phyloP scores from a whole-genome alignment of 805 yeast genomes.

The Starmerella bombicola region DNA sequence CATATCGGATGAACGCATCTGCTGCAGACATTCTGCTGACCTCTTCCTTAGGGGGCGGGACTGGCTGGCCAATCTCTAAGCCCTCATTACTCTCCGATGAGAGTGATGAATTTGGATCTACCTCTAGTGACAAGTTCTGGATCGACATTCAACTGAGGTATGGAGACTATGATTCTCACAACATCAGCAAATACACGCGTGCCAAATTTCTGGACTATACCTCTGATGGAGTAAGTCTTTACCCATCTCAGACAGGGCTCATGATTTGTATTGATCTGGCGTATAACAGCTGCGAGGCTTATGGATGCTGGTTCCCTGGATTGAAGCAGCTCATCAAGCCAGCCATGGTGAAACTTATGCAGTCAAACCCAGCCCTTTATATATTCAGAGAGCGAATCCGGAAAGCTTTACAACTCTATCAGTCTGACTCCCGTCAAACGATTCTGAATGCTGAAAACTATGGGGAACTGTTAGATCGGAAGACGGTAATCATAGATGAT shows the following conservation, averaged over 20 bases:
- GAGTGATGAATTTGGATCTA: constrained; percentile 54
- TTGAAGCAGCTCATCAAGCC: constrained; percentile 77
- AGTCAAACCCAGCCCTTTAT: constrained; percentile 82
- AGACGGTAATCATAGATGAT: constrained; percentile 83
- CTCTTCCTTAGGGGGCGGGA: constrained; percentile 30
- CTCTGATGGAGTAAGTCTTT: constrained; percentile 66
- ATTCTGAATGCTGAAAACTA: constrained; percentile 79
- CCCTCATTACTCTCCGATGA: constrained; percentile 72
- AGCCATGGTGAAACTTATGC: constrained; percentile 89
- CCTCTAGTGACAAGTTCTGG: constrained; percentile 64
- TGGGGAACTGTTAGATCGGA: constrained; percentile 66
- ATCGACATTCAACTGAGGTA: constrained; percentile 87
- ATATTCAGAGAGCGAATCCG: constrained; percentile 88
- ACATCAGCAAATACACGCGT: constrained; percentile 82
- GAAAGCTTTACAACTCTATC: constrained; percentile 85
- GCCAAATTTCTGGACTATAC: constrained; percentile 91
- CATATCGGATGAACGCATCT: constrained; percentile 93
- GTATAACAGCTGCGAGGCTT: constrained; percentile 89
- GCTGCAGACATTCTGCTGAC: constrained; percentile 78
- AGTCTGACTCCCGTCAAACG: constrained; percentile 87
- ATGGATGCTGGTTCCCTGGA: constrained; percentile 97
- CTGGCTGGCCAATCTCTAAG: constrained; percentile 53
- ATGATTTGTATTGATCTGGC: constrained; percentile 87
- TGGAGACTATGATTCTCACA: constrained; percentile 97
- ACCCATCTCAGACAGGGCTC: constrained; percentile 88